Conservation (phyloP, 768 basidiomycete genomes). For the Coprinopsis cinerea region DNA sequence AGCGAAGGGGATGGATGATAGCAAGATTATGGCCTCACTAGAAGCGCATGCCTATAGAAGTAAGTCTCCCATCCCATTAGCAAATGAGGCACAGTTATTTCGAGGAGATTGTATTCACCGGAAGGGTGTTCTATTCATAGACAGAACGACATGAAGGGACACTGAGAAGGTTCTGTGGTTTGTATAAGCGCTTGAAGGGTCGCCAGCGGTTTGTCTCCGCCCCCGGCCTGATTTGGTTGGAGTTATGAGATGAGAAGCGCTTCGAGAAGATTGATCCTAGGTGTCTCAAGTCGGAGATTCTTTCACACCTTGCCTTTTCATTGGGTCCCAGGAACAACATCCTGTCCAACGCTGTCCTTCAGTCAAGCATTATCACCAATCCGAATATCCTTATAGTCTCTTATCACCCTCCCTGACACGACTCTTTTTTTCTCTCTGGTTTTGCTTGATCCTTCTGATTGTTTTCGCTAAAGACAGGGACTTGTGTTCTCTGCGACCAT, state of each 20-base stretch:
- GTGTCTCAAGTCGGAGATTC: not conserved
- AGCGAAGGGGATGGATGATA: no score
- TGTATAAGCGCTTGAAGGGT: not conserved
- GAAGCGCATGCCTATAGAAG: no score
- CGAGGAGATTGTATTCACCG: no score
- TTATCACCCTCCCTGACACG: not conserved
- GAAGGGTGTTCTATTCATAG: no score
- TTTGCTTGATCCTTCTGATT: no score
- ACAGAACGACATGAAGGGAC: no score
- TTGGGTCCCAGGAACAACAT: not conserved
- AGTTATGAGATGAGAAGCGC: conserved; percentile 3
- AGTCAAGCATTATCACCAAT: not conserved
- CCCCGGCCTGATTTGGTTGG: not conserved
- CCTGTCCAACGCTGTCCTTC: not conserved
- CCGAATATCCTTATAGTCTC: not conserved
- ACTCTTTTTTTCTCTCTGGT: not conserved
- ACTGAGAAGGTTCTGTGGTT: not conserved
- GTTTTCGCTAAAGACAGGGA: no score
- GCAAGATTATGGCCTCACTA: no score
- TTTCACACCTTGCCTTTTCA: conserved; percentile 1
- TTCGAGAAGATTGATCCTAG: not conserved
- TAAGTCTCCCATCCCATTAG: no score
- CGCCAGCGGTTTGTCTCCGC: not conserved
- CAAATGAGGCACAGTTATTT: no score
- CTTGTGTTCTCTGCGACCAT: no score